phyloP scores from a whole-genome alignment of 192 early-diverging fungal species.

The Coemansia sp. region DNA sequence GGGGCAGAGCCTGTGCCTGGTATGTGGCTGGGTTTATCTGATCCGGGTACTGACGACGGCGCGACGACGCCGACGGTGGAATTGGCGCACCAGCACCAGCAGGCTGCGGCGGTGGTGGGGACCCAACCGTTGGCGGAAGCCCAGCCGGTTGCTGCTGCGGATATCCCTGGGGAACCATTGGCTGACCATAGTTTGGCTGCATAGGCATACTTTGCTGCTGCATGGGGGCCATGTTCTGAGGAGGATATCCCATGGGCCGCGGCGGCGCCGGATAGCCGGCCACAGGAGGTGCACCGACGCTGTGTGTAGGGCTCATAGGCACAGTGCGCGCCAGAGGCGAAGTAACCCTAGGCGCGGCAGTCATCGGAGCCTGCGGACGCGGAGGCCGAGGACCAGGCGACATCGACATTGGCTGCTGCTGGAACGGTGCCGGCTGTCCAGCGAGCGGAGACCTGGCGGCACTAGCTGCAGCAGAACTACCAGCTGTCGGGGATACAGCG shows the following conservation, averaged over 20 bases:
- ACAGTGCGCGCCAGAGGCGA: slow-evolving; percentile 35
- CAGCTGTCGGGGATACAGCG: slow-evolving; percentile 16
- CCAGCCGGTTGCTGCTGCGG: slow-evolving; percentile 16
- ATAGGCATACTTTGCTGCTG: slow-evolving; percentile 1
- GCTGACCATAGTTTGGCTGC: slow-evolving; percentile 8
- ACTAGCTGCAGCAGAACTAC: slow-evolving; percentile 4
- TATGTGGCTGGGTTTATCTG: slow-evolving; percentile 1
- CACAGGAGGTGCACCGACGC: slow-evolving; percentile 6
- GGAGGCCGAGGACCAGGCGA: slow-evolving; percentile 14
- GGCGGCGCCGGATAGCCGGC: slow-evolving; percentile 10
- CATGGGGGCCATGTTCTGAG: slow-evolving; percentile 15
- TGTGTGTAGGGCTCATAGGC: slow-evolving; percentile 8
- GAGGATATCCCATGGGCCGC: slow-evolving; percentile 21
- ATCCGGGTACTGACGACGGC: slow-evolving; percentile 7
- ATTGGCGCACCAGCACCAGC: neutral
- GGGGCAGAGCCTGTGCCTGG: slow-evolving; percentile 11
- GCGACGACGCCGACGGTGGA: slow-evolving; percentile 1
- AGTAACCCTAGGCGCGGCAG: slow-evolving; percentile 28
- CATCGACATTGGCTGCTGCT: slow-evolving; percentile 22
- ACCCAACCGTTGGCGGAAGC: slow-evolving; percentile 2
- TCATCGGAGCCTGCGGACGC: slow-evolving; percentile 11
- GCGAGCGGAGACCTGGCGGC: slow-evolving; percentile 36
- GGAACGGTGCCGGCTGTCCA: slow-evolving; percentile 38
- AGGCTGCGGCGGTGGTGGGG: neutral
- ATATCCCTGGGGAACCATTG: slow-evolving; percentile 10